Evolutionary conservation across 768 basidiomycete genomes (phyloP).

Genomic region (Boletus rubropictus): DNA sequence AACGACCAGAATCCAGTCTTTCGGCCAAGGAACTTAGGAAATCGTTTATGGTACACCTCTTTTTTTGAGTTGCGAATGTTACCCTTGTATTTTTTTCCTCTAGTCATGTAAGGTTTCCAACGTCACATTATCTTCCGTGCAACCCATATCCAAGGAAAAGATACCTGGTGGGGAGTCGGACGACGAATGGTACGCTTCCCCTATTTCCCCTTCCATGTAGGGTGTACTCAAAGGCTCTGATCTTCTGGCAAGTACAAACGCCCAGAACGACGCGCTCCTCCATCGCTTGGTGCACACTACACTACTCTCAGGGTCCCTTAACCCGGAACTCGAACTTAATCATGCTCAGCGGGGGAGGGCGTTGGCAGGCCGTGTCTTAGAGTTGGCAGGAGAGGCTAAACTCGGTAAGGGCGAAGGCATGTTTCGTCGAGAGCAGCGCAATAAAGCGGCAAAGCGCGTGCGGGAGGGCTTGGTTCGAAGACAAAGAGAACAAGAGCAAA

Average conservation of each 20-base stretch:
- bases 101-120: conserved; percentile 78
- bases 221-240: not conserved
- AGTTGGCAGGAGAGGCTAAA: conserved; percentile 60
- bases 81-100: conserved; percentile 1
- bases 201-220: not conserved
- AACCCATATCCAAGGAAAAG: conserved; percentile 11
- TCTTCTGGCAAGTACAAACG: conserved; percentile 49
- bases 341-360: conserved; percentile 70
- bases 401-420: conserved; percentile 69
- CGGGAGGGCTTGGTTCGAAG: conserved; percentile 65
- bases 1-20: conserved; percentile 11
- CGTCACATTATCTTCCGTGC: conserved; percentile 32
- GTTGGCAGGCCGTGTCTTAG: conserved; percentile 69
- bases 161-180: conserved; percentile 39
- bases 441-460: conserved; percentile 65
- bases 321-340: conserved; percentile 53
- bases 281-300: conserved; percentile 78
- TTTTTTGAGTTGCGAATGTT: not conserved
- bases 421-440: conserved; percentile 57
- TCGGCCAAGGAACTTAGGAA: conserved; percentile 45
- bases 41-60: conserved; percentile 65
- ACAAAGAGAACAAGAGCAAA: conserved; percentile 48
- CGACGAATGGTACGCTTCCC: conserved; percentile 45
- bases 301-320: conserved; percentile 67
- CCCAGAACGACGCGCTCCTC: conserved; percentile 71